Evolutionary conservation across 257 asterid species (phyloP), one percentile per base, ranked within the genome.

Genomic region (Plectranthus barbatus): DNA sequence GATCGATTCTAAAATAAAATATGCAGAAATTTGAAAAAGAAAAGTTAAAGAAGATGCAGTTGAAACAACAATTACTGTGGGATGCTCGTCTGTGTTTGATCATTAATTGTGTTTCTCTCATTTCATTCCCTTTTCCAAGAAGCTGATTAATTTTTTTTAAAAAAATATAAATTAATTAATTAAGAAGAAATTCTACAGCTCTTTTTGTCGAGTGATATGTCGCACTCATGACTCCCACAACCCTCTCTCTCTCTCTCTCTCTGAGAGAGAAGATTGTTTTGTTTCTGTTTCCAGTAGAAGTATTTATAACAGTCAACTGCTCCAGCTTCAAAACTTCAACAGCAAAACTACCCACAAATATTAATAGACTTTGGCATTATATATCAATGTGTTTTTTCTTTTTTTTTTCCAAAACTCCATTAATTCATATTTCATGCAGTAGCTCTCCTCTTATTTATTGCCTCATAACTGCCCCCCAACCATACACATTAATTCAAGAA

Each of bases 131-230:
- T 83, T 83, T 83, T 75, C 83, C 86, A 73, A 83, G 74, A 72
- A 58, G 5, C 29, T 47, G 50, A 51, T 17, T 34, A 42, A 67
- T 34, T 11, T 13, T 34, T 34, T 15, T 18, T 5, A 24, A 58
- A 51, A 69, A n/a, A n/a, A n/a, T n/a, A n/a, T n/a, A n/a, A n/a
- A n/a, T n/a, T n/a, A n/a, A 26, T 26, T 26, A 45, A 50, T 13
- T 9, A 48, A 60, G 62, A 76, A 64, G 41, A 65, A 42, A 37
- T 68, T 67, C 7, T 4, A 13, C 29, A 54, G 45, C 56, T 64
- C 83, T 59, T 79, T 57, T 75, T 87, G 95, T 79, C 91, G 84
- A 83, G 81, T 85, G 91, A 81, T 37, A 78, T 5, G 87, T 85
- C 90, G 75, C 83, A 80, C 74, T 88, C 91, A 76, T 85, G 55